Evolutionary conservation across 228 moss, liverwort and hornwort genomes (phyloP).

Genomic region (Sphagnum fallax): DNA sequence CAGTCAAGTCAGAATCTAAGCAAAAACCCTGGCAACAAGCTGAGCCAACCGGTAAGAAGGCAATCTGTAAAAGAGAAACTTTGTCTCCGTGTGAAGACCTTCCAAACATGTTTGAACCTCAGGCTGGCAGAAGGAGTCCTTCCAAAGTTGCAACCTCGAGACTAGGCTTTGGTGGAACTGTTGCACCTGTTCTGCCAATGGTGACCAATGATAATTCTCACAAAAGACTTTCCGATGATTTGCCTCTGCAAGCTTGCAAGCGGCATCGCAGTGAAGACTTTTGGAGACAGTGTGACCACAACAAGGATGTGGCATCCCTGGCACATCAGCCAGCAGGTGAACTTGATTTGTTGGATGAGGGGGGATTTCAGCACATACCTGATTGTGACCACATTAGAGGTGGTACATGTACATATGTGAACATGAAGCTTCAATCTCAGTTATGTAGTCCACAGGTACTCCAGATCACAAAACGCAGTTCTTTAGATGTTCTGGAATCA

Average conservation of each 20-base stretch:
- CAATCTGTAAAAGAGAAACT: constrained; percentile 13
- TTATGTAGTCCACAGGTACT: constrained; percentile 8
- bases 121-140: no score
- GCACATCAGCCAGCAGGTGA: constrained; percentile 14
- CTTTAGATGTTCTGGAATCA: constrained; percentile 12
- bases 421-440: constrained; percentile 7
- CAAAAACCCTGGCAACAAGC: constrained; percentile 20
- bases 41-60: constrained; percentile 14
- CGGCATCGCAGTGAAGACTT: no score
- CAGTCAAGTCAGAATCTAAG: constrained; percentile 21
- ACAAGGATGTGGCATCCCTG: neutral
- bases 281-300: no score
- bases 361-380: neutral
- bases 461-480: constrained; percentile 2
- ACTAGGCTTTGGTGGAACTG: no score
- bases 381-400: neutral
- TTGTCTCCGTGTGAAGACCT: no score
- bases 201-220: no score
- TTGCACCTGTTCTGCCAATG: no score
- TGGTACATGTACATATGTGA: constrained; percentile 6
- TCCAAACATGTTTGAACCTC: no score
- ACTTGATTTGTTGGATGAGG: constrained; percentile 15
- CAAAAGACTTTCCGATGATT: no score
- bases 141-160: no score
- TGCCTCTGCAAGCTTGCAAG: no score